A percentile compares a stretch with the other conserved stretches of the same genome.
Conservation (phyloP, 805 yeast genomes). For the Yarrowia porcina region DNA sequence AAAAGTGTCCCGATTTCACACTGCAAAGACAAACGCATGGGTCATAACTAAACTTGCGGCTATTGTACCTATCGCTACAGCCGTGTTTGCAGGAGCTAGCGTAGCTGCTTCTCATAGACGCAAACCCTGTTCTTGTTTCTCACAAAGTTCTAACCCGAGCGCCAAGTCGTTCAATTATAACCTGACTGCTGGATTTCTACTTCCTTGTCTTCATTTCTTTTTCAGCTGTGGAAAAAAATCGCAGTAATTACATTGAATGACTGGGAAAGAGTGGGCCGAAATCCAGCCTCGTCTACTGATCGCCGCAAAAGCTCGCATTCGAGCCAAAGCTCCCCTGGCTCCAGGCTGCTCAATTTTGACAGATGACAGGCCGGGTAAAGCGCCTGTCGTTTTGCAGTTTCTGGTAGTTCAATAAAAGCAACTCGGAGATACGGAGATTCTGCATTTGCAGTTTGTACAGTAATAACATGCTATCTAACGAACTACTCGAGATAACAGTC, state of each 20-base stretch:
- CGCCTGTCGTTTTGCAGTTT: not conserved
- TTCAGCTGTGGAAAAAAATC: not conserved
- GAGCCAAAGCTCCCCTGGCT: not conserved
- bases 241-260: no score
- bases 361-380: constrained; percentile 3
- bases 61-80: not conserved
- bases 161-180: no score
- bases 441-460: not conserved
- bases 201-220: no score
- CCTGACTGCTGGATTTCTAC: no score
- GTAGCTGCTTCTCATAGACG: not conserved
- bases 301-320: not conserved
- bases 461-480: not conserved
- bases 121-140: not conserved
- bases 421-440: not conserved
- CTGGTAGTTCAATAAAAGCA: no score
- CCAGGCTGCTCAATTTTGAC: not conserved
- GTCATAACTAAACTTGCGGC: not conserved
- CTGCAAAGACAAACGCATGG: not conserved
- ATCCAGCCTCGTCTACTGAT: no score
- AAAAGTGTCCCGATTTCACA: not conserved
- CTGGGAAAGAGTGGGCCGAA: no score
- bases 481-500: not conserved
- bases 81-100: not conserved
- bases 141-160: no score